These are phyloP conservation scores for Magnaporthales sp. DNA, from an alignment of 2,329 filamentous ascomycete genomes.

Conservation along the genomic window DNA sequence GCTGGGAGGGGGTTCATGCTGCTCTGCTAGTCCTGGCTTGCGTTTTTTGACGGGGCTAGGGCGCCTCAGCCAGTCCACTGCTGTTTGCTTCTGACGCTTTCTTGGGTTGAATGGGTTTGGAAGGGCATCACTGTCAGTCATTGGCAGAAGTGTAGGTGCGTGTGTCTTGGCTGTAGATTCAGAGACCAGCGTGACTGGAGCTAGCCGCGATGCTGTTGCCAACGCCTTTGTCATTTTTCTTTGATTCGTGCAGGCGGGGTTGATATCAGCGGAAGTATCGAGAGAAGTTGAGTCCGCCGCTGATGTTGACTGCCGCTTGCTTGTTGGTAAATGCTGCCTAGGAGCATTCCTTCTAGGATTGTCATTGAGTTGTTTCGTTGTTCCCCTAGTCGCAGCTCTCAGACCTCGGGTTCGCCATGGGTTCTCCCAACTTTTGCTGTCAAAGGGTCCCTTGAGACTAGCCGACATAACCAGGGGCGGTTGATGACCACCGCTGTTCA, in stretches of 20 bases:
- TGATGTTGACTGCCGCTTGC: background rate
- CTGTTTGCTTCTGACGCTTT: background rate
- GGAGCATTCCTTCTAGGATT: background rate
- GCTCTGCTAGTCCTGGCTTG: background rate
- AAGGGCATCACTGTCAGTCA: background rate
- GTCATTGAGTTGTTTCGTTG: background rate
- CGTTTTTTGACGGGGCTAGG: background rate
- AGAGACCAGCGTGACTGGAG: background rate
- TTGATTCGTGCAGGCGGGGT: background rate
- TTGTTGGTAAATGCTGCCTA: background rate
- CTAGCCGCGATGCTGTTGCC: background rate
- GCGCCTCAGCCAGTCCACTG: conserved; percentile 4
- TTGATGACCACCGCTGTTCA: conserved; percentile 29
- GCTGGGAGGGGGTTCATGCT: background rate
- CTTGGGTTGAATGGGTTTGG: background rate
- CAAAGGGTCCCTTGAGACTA: conserved; percentile 53
- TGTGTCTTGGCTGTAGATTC: background rate
- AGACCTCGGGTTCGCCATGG: conserved; percentile 30
- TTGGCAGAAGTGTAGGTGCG: background rate
- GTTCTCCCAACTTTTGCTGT: conserved; percentile 38
- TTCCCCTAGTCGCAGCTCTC: background rate
- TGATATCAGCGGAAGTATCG: background rate
- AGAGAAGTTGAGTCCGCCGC: too few relatives aligned
- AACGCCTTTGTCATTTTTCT: too few relatives aligned
- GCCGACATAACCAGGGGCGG: conserved; percentile 51